Base-by-base conservation (phyloP, 78 protist genomes). In the Tieghemostelium lacteum region DNA sequence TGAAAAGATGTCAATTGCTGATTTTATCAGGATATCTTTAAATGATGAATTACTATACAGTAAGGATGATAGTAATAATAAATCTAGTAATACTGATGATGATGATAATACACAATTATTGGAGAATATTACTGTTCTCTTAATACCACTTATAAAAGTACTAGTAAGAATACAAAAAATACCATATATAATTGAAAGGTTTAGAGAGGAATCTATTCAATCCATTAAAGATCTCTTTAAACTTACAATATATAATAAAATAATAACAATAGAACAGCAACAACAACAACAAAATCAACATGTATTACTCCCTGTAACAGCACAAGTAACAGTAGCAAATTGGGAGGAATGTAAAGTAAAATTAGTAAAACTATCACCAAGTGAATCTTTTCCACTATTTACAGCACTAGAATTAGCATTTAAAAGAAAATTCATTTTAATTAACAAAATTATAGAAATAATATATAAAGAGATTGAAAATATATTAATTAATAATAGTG, bases 1-100 rank as follows among this genome's bases (percentile, higher is more conserved):
- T 33, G 93, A 71, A 20, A 87, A 87, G 29, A 87, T 87, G 93
- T 50, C 77, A 63, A 40, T 62, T 17, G 20, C 42, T 3, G 93
- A 87, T 42, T 87, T 87, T 65, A 75, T 74, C 2, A 72, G 40
- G 39, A 33, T 63, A 5, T 39, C 76, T 24, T 39, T 80, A 33
- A 67, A 80, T 67, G 88, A 80, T 67, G 60, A 80, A 26, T 17
- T 65, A 26, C 7, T 77, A 49, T 34, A 45, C 17, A 8, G 14
- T 10, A 62, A 31, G 22, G 33, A 62, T 62, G 29, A 26, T 62
- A 24, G 14, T 31, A 31, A 62, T 62, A 62, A 62, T 26, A 62
- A 62, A 14, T 2, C 22, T 28, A 62, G 29, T 62, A 72, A 50
- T 34, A 52, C 20, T 17, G 39, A 74, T 39, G n/a, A 49, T 22